A percentile compares a stretch with the other conserved stretches of the same genome.
phyloP scores from a whole-genome alignment of 2,329 filamentous ascomycete genomes.

The Aspergillus tamarii region DNA sequence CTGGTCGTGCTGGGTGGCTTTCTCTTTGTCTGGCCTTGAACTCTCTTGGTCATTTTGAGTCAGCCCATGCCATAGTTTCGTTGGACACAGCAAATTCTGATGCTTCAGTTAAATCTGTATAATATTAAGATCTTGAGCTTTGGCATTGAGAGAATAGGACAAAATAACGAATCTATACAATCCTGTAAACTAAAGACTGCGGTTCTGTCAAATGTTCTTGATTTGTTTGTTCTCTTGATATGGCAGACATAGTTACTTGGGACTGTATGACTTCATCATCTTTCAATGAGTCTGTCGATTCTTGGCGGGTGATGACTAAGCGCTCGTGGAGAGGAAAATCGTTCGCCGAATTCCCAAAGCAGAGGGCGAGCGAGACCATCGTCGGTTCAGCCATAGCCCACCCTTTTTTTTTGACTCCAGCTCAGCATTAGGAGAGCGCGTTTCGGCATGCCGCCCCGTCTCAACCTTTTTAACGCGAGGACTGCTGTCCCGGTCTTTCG shows the following conservation, averaged over 20 bases:
- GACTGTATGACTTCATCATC: constrained; percentile 4
- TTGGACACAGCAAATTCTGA: constrained; percentile 2
- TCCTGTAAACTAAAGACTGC: background rate
- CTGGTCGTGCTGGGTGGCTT: background rate
- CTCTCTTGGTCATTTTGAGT: background rate
- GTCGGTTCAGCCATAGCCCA: background rate
- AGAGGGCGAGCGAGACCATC: background rate
- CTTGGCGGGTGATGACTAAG: constrained; percentile 27
- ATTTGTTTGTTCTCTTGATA: no score
- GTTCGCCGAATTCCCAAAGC: constrained; percentile 17
- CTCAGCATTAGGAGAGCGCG: constrained; percentile 5
- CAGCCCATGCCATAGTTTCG: background rate
- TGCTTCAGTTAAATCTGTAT: background rate
- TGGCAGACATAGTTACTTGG: no score
- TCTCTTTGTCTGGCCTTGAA: background rate
- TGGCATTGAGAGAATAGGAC: background rate
- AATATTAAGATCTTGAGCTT: background rate
- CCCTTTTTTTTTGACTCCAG: constrained; percentile 14
- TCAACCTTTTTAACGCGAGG: constrained; percentile 51
- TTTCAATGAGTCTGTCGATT: background rate
- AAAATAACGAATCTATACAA: background rate
- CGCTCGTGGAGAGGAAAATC: constrained; percentile 29
- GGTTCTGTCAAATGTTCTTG: no score
- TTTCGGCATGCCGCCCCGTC: constrained; percentile 57
- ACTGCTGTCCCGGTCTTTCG: constrained; percentile 37